These are phyloP conservation scores for Gymnopus androsaceus DNA, from an alignment of 1,284 basidiomycete species.

Conservation along the genomic window DNA sequence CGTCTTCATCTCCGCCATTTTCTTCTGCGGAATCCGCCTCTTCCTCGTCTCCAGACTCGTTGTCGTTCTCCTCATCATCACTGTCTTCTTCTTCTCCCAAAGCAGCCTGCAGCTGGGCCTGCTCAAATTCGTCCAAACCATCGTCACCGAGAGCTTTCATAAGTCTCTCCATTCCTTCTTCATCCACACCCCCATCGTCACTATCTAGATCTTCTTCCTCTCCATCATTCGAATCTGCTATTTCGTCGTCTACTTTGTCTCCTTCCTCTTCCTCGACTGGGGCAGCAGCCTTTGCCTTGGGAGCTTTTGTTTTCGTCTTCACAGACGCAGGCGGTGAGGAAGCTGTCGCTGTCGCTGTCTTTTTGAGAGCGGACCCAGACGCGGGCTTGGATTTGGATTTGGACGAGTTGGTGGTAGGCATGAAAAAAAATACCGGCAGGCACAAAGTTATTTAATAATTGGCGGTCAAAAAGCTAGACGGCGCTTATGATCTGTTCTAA, in stretches of 20 bases:
- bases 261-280: background rate
- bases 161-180: constrained; percentile 64
- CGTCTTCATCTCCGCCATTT: constrained; percentile 35
- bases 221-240: too few species aligned
- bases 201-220: constrained; percentile 42
- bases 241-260: background rate
- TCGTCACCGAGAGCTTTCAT: constrained; percentile 71
- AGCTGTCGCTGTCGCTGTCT: too few species aligned
- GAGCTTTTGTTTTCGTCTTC: background rate
- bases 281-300: background rate
- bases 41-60: constrained; percentile 36
- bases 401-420: background rate
- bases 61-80: constrained; percentile 36
- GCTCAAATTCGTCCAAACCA: constrained; percentile 63
- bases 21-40: constrained; percentile 38
- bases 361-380: background rate
- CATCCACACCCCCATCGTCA: constrained; percentile 62
- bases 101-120: constrained; percentile 48
- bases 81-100: constrained; percentile 39
- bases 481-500: too few species aligned
- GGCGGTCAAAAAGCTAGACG: too few species aligned
- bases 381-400: background rate
- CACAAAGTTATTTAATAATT: too few species aligned
- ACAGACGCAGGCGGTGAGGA: background rate
- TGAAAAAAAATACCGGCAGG: background rate